Base-by-base conservation (phyloP, 371 early-diverging fungal genomes). In the Vittaforma corneae region DNA sequence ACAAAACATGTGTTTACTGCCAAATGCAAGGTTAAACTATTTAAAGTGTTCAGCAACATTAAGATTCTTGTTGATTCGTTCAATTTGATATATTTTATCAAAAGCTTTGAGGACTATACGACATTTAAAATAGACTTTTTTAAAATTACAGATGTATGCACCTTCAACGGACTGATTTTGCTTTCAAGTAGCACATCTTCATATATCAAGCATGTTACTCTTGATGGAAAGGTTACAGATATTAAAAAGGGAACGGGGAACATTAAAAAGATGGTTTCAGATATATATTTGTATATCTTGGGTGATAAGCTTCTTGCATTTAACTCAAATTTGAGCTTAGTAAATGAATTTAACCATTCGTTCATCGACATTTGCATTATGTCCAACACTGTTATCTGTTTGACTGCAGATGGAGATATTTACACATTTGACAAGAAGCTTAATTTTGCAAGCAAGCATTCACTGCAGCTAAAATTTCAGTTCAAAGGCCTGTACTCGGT, bases 21-120 rank as follows among this genome's bases (percentile, higher is more conserved):
- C 0, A 63, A 65, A 20, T 73, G 56, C 28, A 64, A 48, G 48
- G 68, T 73, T 26, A 68, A 66, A 45, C 28, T 66, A 5, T 30
- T 68, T 24, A 68, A 66, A 56, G 32, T 45, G 0, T 60, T 26
- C 34, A 30, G 14, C 2, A 34, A 56, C 22, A 14, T 63, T 20
- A 33, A 42, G n/a, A 34, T 64, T 22, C 18, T 63, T 37, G 66
- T 73, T 26, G 73, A 73, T 47, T 61, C 69, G 11, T 70, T 68
- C 30, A 73, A 68, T 50, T 53, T 60, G 5, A 47, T 73, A n/a
- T 73, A 73, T 40, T 48, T 68, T 20, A 28, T 65, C n/a, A 62
- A 54, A 26, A 34, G 40, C 32, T 57, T 53, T 52, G 34, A 73
- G 34, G 30, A 64, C 33, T 24, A 32, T 22, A 59, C 68, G 26